Conservation (phyloP, 306 rosid species). For the Fragaria ananassa region DNA sequence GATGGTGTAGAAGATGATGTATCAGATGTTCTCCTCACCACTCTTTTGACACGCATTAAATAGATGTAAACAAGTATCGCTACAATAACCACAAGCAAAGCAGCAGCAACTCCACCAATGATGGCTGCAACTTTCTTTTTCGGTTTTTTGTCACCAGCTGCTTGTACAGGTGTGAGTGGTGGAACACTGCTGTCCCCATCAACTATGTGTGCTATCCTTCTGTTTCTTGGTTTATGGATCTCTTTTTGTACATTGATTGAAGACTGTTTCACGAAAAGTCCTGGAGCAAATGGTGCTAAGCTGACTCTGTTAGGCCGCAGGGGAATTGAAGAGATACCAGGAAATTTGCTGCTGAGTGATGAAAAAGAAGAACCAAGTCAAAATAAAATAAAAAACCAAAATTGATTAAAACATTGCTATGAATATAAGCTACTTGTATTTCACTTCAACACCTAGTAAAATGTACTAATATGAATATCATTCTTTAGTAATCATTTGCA, state of each 20-base stretch:
- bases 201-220: slow-evolving; percentile 29
- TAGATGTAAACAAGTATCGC: slow-evolving; percentile 40
- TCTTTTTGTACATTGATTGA: slow-evolving; percentile 17
- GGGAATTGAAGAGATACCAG: slow-evolving; percentile 21
- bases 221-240: slow-evolving; percentile 25
- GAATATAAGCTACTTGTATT: background rate
- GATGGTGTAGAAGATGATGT: slow-evolving; percentile 55
- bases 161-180: slow-evolving; percentile 40
- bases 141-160: slow-evolving; percentile 30
- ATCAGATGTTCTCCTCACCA: slow-evolving; percentile 49
- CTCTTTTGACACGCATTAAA: slow-evolving; percentile 44
- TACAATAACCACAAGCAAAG: slow-evolving; percentile 37
- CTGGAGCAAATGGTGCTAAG: slow-evolving; percentile 10
- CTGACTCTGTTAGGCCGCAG: slow-evolving; percentile 15
- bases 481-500: background rate
- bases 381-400: background rate
- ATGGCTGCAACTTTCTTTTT: slow-evolving; percentile 38
- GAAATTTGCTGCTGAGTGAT: slow-evolving; percentile 15
- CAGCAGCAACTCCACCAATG: slow-evolving; percentile 43
- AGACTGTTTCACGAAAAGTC: slow-evolving; percentile 13
- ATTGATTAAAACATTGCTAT: background rate
- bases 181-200: slow-evolving; percentile 46
- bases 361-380: background rate
- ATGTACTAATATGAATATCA: background rate
- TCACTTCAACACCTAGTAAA: background rate